phyloP scores from a whole-genome alignment of 352 stramenopile genomes.

The Phytophthora syringae region DNA sequence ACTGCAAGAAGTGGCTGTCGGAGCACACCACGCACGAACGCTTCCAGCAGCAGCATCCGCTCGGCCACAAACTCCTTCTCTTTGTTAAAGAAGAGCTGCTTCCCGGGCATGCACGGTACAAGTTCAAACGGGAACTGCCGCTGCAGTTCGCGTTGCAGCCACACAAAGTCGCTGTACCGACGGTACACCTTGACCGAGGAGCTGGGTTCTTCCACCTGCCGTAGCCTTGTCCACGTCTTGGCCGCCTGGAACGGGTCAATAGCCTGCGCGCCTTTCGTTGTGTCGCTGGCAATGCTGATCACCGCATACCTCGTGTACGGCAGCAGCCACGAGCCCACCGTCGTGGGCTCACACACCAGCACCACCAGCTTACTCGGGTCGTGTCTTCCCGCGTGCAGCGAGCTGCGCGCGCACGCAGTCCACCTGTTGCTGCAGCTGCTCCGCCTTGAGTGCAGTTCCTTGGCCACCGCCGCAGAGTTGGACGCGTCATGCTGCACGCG shows the following conservation, averaged over 20 bases:
- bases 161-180: slow-evolving; percentile 89
- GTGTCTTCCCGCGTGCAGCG: slow-evolving; percentile 74
- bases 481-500: slow-evolving; percentile 76
- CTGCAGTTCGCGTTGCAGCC: slow-evolving; percentile 73
- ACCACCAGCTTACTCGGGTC: slow-evolving; percentile 85
- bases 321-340: slow-evolving; percentile 82
- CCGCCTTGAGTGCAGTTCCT: slow-evolving; percentile 73
- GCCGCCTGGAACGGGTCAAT: slow-evolving; percentile 76
- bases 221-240: slow-evolving; percentile 80
- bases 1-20: slow-evolving; percentile 68
- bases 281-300: slow-evolving; percentile 78
- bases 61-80: slow-evolving; percentile 88
- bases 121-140: slow-evolving; percentile 78
- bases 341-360: slow-evolving; percentile 80
- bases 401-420: slow-evolving; percentile 80
- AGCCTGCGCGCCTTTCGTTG: slow-evolving; percentile 33
- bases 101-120: slow-evolving; percentile 75
- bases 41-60: slow-evolving; percentile 82
- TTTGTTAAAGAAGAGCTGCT: slow-evolving; percentile 87
- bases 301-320: slow-evolving; percentile 87
- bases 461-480: slow-evolving; percentile 66
- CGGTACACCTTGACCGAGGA: slow-evolving; percentile 86
- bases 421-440: slow-evolving; percentile 78
- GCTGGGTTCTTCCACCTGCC: slow-evolving; percentile 72
- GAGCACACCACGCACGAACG: slow-evolving; percentile 79